These are phyloP conservation scores for Fusarium domesticum DNA, from an alignment of 2,329 filamentous ascomycete species.

Conservation along the genomic window DNA sequence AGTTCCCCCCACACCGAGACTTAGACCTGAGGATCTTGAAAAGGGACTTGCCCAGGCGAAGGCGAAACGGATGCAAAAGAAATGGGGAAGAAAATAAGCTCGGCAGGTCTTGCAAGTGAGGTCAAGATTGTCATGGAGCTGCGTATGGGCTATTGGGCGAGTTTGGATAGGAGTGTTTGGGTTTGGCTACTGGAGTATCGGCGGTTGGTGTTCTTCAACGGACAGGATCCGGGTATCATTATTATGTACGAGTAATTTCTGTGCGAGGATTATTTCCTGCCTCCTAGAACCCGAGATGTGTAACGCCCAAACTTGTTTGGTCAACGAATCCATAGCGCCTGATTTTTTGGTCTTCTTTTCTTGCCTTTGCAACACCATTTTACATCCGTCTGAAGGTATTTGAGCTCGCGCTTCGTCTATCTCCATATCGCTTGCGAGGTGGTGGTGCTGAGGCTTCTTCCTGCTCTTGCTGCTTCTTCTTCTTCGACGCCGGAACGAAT, in stretches of 20 bases:
- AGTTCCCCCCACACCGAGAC: constrained; percentile 56
- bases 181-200: constrained; percentile 7
- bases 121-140: too few relatives aligned
- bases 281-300: constrained; percentile 25
- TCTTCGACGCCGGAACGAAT: constrained; percentile 63
- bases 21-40: constrained; percentile 55
- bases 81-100: constrained; percentile 22
- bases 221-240: constrained; percentile 33
- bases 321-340: constrained; percentile 25
- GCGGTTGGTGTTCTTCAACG: constrained; percentile 17
- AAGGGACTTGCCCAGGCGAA: constrained; percentile 48
- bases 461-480: constrained; percentile 42
- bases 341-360: constrained; percentile 11
- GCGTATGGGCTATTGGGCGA: too few relatives aligned
- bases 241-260: constrained; percentile 30
- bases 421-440: constrained; percentile 36
- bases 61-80: constrained; percentile 34
- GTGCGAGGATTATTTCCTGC: constrained; percentile 23
- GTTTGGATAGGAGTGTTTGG: background rate
- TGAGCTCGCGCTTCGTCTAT: constrained; percentile 68
- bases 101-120: background rate
- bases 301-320: constrained; percentile 22
- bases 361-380: constrained; percentile 20
- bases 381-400: constrained; percentile 72
- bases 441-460: constrained; percentile 27